Conservation (phyloP, 768 basidiomycete species). For the Trametes sanguinea region DNA sequence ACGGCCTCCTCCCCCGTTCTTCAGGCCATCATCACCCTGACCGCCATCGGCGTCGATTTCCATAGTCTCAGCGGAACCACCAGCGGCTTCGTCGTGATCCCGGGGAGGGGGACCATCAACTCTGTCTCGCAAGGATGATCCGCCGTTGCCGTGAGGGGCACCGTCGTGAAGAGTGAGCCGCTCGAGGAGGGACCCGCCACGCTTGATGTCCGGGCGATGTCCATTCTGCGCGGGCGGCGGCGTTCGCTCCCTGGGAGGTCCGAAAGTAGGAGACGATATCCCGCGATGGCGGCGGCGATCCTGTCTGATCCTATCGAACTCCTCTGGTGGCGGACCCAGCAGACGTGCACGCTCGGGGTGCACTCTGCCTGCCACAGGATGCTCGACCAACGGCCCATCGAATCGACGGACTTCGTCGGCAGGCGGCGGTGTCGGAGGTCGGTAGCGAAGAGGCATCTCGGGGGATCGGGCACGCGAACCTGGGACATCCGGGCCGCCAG, state of each 20-base stretch:
- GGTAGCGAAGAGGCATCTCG: not conserved
- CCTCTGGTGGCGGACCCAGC: no score
- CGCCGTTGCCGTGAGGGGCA: slow-evolving; percentile 14
- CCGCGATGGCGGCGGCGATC: no score
- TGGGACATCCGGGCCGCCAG: not conserved
- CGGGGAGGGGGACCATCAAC: slow-evolving; percentile 40
- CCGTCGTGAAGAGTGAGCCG: slow-evolving; percentile 35
- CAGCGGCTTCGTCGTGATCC: not conserved
- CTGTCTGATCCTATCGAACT: no score
- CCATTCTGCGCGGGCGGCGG: slow-evolving; percentile 4
- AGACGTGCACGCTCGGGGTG: slow-evolving; percentile 26
- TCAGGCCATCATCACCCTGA: slow-evolving; percentile 2
- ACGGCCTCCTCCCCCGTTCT: not conserved
- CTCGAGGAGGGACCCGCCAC: slow-evolving; percentile 42
- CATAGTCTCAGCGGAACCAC: slow-evolving; percentile 7
- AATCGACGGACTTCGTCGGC: not conserved
- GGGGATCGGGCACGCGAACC: slow-evolving; percentile 1
- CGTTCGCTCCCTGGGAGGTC: slow-evolving; percentile 5
- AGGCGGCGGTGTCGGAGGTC: not conserved
- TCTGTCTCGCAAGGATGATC: slow-evolving; percentile 38
- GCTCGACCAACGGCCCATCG: not conserved
- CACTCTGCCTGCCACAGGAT: slow-evolving; percentile 2
- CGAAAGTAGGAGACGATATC: no score
- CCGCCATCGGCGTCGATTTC: slow-evolving; percentile 15
- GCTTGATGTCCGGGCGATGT: slow-evolving; percentile 16